Conservation (phyloP, 2,329 filamentous ascomycete genomes). For the Hymenoscyphus infarciens region DNA sequence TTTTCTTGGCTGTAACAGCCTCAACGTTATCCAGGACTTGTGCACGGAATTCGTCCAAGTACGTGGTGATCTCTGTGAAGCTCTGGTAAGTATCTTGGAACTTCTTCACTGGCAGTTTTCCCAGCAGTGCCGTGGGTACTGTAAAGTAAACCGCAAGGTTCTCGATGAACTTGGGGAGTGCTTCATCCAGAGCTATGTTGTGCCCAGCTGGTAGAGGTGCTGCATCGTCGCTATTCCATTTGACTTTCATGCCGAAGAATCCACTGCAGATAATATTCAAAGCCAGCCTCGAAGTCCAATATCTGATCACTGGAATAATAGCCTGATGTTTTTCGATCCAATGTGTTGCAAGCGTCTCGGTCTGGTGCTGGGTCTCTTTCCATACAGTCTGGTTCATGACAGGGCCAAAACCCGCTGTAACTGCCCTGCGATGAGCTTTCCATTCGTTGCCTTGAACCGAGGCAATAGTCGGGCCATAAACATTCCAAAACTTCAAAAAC, state of each 20-base stretch:
- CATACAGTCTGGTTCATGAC: constrained; percentile 8
- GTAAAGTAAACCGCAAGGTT: constrained; percentile 6
- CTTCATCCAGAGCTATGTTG: constrained; percentile 3
- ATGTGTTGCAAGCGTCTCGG: constrained; percentile 8
- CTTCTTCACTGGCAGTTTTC: constrained; percentile 7
- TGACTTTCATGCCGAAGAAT: constrained; percentile 6
- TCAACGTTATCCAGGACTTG: constrained; percentile 7
- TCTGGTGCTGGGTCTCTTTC: constrained; percentile 12
- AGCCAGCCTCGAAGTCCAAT: constrained; percentile 11
- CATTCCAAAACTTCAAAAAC: constrained; percentile 11
- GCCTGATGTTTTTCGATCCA: constrained; percentile 6
- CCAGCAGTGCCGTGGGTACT: constrained; percentile 6
- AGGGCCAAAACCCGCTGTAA: constrained; percentile 9
- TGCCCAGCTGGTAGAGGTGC: constrained; percentile 4
- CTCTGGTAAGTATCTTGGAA: constrained; percentile 8
- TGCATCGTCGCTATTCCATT: constrained; percentile 5
- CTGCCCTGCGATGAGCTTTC: constrained; percentile 10
- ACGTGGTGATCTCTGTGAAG: constrained; percentile 8
- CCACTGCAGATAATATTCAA: constrained; percentile 9
- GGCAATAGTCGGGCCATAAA: constrained; percentile 8
- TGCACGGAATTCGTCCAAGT: constrained; percentile 8
- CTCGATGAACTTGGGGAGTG: constrained; percentile 10
- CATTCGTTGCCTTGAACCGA: constrained; percentile 9
- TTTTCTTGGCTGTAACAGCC: constrained; percentile 6
- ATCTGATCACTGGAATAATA: constrained; percentile 10